Base-by-base conservation (phyloP, 2,329 filamentous ascomycete genomes). In the Pseudocercospora macadamiae region DNA sequence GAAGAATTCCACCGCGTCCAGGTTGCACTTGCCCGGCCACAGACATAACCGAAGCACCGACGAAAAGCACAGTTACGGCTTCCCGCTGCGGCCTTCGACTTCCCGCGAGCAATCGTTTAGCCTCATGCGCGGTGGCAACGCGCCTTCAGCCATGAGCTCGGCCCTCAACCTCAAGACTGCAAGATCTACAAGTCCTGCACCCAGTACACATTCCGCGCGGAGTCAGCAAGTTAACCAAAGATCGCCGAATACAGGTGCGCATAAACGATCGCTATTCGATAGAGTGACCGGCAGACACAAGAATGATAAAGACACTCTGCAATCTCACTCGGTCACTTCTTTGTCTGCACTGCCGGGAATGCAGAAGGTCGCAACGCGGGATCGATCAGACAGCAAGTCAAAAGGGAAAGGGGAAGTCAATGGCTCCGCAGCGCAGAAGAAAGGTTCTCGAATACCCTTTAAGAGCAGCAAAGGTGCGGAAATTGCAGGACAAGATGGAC, bases 151-250 rank as follows among this genome's bases (percentile, higher is more conserved):
- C 12, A 72, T 79, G 61, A 75, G 72, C 59, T 80, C 81, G 14
- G 78, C 81, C 10, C 79, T 83, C 69, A 79, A 76, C 47, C 74
- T 83, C 32, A 75, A 80, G 72, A 55, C 61, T 28, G 83, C 78
- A 65, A 87, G 92, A 64, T 87, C 90, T 10, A 85, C 89, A 61
- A 96, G 93, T 74, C 91, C 93, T 23, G 90, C 91, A 0, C 89
- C 92, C 6, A 95, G 90, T 73, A 80, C 84, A 39, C 84, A 83
- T 66, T 91, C 88, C 70, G 82, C 79, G 19, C 77, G 78, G 75
- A 83, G 75, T 71, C 81, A 72, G 70, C 81, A 75, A 60, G 61
- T 58, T 45, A 71, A 37, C 55, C 83, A 86, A 68, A 80, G 80
- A 16, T 89, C 86, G 2, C 86, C 88, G 1, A 76, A 64, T 6